These are phyloP conservation scores for Blastobotrys malaysiensis DNA, from an alignment of 1,139 yeast genomes.

Conservation along the genomic window DNA sequence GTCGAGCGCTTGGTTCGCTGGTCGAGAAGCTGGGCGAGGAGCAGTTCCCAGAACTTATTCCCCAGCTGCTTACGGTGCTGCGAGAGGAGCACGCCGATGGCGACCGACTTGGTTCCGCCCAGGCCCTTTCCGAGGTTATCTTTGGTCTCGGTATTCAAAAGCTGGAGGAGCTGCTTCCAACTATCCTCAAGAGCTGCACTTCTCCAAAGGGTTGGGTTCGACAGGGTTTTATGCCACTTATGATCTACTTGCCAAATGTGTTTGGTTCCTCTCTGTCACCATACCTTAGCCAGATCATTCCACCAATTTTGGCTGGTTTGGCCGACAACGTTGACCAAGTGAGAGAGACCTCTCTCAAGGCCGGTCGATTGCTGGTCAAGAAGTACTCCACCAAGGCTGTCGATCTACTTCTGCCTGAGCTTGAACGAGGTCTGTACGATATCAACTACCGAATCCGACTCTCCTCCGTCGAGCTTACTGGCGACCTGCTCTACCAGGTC, in stretches of 20 bases:
- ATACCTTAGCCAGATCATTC: constrained; percentile 75
- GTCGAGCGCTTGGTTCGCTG: constrained; percentile 92
- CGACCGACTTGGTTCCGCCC: constrained; percentile 95
- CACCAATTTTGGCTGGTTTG: constrained; percentile 83
- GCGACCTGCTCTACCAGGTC: constrained; percentile 89
- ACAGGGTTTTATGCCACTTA: constrained; percentile 88
- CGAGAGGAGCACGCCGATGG: constrained; percentile 80
- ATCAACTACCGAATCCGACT: constrained; percentile 80
- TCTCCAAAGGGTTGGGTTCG: constrained; percentile 66
- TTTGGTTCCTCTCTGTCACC: constrained; percentile 92
- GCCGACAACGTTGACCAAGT: constrained; percentile 87
- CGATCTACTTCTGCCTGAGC: constrained; percentile 87
- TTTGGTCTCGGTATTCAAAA: constrained; percentile 85
- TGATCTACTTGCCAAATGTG: constrained; percentile 87
- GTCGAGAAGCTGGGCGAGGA: constrained; percentile 97
- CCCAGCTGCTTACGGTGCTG: constrained; percentile 69
- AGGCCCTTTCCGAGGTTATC: constrained; percentile 89
- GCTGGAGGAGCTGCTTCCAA: constrained; percentile 83
- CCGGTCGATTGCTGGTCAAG: constrained; percentile 87
- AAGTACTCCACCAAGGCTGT: constrained; percentile 92
- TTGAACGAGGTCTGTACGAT: constrained; percentile 85
- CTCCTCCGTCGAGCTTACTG: constrained; percentile 94
- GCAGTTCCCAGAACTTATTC: constrained; percentile 86
- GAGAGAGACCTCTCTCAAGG: constrained; percentile 83
- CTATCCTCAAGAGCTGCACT: constrained; percentile 67